These are phyloP conservation scores for Apium graveolens DNA, from an alignment of 129 eudicot species.

Conservation along the genomic window DNA sequence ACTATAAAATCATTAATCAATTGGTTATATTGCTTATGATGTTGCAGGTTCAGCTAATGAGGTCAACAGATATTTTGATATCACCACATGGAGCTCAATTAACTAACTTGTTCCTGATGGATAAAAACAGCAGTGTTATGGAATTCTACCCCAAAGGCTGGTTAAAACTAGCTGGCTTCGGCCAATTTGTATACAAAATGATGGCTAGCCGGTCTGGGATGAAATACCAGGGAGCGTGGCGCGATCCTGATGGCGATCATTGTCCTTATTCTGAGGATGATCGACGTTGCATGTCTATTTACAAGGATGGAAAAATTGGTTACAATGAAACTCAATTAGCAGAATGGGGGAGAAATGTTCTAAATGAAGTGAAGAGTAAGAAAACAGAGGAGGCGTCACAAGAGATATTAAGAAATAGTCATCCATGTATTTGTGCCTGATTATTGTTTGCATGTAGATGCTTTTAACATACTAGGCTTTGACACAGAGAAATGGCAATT, in stretches of 20 bases:
- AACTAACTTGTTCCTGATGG: constrained; percentile 81
- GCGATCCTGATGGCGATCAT: constrained; percentile 49
- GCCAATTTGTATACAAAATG: constrained; percentile 76
- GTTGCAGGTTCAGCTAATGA: constrained; percentile 69
- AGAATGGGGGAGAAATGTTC: constrained; percentile 57
- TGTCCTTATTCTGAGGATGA: constrained; percentile 61
- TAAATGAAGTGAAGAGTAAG: constrained; percentile 39
- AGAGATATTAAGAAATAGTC: constrained; percentile 7
- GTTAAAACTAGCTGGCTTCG: constrained; percentile 77
- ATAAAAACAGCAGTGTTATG: constrained; percentile 74
- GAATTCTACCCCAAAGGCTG: constrained; percentile 91
- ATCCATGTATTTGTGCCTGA: constrained; percentile 30
- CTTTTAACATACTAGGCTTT: too few species aligned
- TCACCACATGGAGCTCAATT: constrained; percentile 92
- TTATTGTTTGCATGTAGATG: too few species aligned
- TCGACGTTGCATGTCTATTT: constrained; percentile 60
- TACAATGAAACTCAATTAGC: constrained; percentile 48
- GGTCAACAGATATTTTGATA: constrained; percentile 53
- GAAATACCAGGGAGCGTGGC: constrained; percentile 74
- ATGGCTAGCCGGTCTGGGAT: constrained; percentile 75
- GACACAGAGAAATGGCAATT: too few species aligned
- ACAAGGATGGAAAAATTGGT: constrained; percentile 59
- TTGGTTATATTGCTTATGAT: background rate
- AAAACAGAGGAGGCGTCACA: constrained; percentile 29
- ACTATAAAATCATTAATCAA: too few species aligned